Conservation (phyloP, 768 basidiomycete genomes). For the Tricholoma hemisulphureum region DNA sequence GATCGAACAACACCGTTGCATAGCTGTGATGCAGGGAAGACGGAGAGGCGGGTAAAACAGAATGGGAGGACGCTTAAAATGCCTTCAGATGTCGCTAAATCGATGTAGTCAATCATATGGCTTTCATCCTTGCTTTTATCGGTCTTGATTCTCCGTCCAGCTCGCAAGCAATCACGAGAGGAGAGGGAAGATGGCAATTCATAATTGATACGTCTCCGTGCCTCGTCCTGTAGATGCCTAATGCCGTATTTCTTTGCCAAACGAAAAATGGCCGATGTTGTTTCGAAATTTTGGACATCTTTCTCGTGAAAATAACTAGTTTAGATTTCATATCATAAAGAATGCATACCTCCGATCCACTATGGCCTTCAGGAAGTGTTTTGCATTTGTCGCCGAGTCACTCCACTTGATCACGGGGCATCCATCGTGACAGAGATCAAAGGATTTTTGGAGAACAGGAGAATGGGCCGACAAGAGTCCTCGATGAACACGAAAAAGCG, state of each 20-base stretch:
- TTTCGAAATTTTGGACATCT: not conserved
- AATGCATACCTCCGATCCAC: not conserved
- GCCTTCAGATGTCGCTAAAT: not conserved
- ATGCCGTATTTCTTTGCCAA: not conserved
- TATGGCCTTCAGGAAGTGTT: conserved; percentile 1
- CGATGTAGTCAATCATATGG: too few species aligned
- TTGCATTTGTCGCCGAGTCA: not conserved
- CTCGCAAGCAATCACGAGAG: too few species aligned
- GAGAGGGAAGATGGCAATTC: not conserved
- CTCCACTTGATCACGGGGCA: not conserved
- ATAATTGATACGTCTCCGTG: not conserved
- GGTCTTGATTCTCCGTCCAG: too few species aligned
- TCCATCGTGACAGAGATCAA: conserved; percentile 4
- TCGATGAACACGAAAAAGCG: conserved; percentile 15
- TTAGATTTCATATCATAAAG: not conserved
- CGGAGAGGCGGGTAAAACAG: too few species aligned
- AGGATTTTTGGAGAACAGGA: not conserved
- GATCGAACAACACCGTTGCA: too few species aligned
- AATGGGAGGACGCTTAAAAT: not conserved
- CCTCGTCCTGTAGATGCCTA: not conserved
- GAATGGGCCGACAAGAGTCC: conserved; percentile 9
- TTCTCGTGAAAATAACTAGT: not conserved
- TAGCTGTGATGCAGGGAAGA: too few species aligned
- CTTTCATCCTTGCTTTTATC: too few species aligned
- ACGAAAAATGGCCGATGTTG: not conserved